Conservation (phyloP, 2,329 filamentous ascomycete species). For the Cylindrodendrum hubeiense region DNA sequence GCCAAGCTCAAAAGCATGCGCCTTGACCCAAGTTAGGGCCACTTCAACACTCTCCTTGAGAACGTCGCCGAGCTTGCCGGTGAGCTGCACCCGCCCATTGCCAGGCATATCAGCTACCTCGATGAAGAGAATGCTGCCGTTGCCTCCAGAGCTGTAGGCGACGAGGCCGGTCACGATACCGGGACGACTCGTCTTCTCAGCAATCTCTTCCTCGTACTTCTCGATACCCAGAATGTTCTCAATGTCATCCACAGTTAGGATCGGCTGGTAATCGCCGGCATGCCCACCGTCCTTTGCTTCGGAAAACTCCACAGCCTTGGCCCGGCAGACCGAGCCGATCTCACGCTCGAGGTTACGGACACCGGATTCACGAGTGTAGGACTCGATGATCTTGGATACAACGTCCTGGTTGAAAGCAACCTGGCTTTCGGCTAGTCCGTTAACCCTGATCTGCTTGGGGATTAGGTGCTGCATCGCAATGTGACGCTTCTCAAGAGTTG, state of each 20-base stretch:
- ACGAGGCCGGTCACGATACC: slow-evolving; percentile 97
- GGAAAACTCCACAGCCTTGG: slow-evolving; percentile 94
- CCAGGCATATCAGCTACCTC: slow-evolving; percentile 98
- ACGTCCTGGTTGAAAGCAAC: slow-evolving; percentile 85
- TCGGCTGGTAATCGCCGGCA: slow-evolving; percentile 77
- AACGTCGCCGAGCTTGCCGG: slow-evolving; percentile 95
- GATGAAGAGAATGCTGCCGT: slow-evolving; percentile 97
- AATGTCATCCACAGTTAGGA: slow-evolving; percentile 82
- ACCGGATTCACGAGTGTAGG: slow-evolving; percentile 95
- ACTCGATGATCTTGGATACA: slow-evolving; percentile 94
- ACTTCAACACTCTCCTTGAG: slow-evolving; percentile 98
- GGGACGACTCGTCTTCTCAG: slow-evolving; percentile 84
- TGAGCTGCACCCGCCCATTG: slow-evolving; percentile 90
- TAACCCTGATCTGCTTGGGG: slow-evolving; percentile 93
- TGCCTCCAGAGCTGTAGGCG: slow-evolving; percentile 91
- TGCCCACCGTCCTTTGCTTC: slow-evolving; percentile 84
- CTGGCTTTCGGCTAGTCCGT: slow-evolving; percentile 83
- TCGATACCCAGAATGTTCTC: slow-evolving; percentile 94
- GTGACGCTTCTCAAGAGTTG: slow-evolving; percentile 94
- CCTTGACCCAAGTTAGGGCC: slow-evolving; percentile 96
- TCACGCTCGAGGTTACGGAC: slow-evolving; percentile 97
- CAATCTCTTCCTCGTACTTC: slow-evolving; percentile 94
- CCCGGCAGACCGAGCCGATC: slow-evolving; percentile 92
- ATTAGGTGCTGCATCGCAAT: slow-evolving; percentile 95
- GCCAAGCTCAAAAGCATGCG: slow-evolving; percentile 91